Evolutionary conservation across 2,329 filamentous ascomycete genomes (phyloP).

Genomic region (Botrytis porri): DNA sequence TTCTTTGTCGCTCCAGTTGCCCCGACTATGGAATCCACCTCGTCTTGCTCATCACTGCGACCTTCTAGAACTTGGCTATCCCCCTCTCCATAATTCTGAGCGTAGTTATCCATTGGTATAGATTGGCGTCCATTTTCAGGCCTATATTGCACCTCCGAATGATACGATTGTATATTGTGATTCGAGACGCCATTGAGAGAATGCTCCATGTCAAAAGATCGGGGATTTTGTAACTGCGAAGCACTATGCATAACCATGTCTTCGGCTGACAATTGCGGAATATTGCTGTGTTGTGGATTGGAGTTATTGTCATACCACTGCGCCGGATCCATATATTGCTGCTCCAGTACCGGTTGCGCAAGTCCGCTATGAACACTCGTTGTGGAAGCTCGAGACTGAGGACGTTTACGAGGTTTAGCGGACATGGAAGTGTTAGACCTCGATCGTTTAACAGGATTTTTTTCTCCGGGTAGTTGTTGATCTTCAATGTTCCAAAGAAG

Average conservation of each 20-base stretch:
- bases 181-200: conserved; percentile 48
- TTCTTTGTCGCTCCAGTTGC: conserved; percentile 51
- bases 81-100: conserved; percentile 53
- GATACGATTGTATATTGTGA: conserved; percentile 43
- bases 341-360: conserved; percentile 35
- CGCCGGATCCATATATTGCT: conserved; percentile 33
- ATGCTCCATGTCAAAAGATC: conserved; percentile 50
- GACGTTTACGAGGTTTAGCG: conserved; percentile 43
- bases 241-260: conserved; percentile 59
- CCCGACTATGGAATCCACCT: conserved; percentile 51
- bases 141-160: conserved; percentile 42
- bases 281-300: conserved; percentile 33
- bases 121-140: conserved; percentile 46
- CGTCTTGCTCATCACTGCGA: conserved; percentile 53
- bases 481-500: conserved; percentile 28
- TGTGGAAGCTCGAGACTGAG: conserved; percentile 47
- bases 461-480: conserved; percentile 32
- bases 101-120: conserved; percentile 53
- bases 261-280: conserved; percentile 50
- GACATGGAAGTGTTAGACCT: conserved; percentile 46
- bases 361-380: conserved; percentile 44
- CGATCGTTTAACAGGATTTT: conserved; percentile 43
- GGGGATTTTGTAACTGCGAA: conserved; percentile 52
- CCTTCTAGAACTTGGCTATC: conserved; percentile 60
- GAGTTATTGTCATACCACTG: conserved; percentile 38